Conservation (phyloP, 2,329 filamentous ascomycete species). For the Periglandula ipomoeae region DNA sequence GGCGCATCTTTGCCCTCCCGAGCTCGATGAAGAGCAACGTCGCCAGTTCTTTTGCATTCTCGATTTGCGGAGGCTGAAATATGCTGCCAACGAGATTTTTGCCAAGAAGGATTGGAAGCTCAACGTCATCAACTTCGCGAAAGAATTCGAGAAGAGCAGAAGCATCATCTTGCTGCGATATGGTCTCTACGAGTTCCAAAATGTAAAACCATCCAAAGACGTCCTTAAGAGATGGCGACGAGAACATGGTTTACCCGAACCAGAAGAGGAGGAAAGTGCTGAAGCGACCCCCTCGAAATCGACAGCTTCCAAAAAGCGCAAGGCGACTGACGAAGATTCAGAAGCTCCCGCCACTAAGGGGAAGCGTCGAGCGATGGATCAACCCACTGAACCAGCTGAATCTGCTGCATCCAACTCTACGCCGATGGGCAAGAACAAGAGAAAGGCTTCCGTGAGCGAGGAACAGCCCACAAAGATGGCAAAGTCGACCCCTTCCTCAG, state of each 20-base stretch:
- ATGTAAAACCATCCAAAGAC: constrained; percentile 48
- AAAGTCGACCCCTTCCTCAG: constrained; percentile 42
- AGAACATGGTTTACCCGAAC: constrained; percentile 44
- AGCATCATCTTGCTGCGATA: constrained; percentile 53
- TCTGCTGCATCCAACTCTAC: constrained; percentile 11
- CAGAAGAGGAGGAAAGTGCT: constrained; percentile 33
- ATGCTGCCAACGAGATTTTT: constrained; percentile 52
- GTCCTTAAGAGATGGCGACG: constrained; percentile 50
- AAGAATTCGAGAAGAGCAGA: constrained; percentile 55
- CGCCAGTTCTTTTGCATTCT: constrained; percentile 56
- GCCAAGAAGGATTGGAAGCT: constrained; percentile 53
- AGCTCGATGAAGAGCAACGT: constrained; percentile 49
- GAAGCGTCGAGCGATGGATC: constrained; percentile 40
- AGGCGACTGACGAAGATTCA: constrained; percentile 43
- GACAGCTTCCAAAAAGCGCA: constrained; percentile 41
- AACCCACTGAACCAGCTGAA: constrained; percentile 30
- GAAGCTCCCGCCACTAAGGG: constrained; percentile 30
- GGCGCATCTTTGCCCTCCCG: constrained; percentile 44
- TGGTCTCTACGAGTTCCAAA: constrained; percentile 54
- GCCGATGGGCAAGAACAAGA: constrained; percentile 38
- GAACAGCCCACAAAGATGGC: constrained; percentile 42
- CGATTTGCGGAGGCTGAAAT: constrained; percentile 51
- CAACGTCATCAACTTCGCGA: constrained; percentile 53
- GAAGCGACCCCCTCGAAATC: constrained; percentile 18
- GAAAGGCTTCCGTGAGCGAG: constrained; percentile 37